Evolutionary conservation across 1,139 yeast species (phyloP).

Genomic region (Tardiomyces depauwii): DNA sequence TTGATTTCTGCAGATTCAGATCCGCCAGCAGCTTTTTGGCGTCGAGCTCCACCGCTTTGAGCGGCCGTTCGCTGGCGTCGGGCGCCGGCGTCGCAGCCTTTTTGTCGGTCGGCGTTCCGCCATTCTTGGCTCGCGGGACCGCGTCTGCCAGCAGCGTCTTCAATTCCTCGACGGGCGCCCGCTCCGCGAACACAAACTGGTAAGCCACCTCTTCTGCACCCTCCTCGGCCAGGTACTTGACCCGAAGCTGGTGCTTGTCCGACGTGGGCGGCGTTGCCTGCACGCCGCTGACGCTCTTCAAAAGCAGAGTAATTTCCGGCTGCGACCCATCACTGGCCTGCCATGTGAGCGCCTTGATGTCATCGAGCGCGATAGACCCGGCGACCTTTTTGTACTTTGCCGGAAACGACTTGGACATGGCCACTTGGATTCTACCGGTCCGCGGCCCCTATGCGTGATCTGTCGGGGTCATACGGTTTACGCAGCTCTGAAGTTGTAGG

Average conservation of each 20-base stretch:
- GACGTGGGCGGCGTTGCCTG: slow-evolving; percentile 67
- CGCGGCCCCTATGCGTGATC: neutral
- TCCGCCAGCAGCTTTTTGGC: slow-evolving; percentile 48
- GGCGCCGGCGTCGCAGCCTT: neutral
- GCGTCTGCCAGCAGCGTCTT: neutral
- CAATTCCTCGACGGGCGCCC: neutral
- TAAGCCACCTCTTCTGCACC: neutral
- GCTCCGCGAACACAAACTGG: neutral
- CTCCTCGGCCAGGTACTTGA: slow-evolving; percentile 18
- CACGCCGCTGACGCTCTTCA: slow-evolving; percentile 18
- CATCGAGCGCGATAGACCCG: slow-evolving; percentile 11
- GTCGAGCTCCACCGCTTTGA: slow-evolving; percentile 22
- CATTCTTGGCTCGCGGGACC: neutral
- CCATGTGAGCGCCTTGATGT: slow-evolving; percentile 1
- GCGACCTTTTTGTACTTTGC: slow-evolving; percentile 19
- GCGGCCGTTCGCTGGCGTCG: neutral
- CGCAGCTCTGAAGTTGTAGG: no score
- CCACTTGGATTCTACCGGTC: neutral
- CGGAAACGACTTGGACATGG: slow-evolving; percentile 9
- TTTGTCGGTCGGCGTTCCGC: neutral
- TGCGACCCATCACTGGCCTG: neutral
- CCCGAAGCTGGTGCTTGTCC: slow-evolving; percentile 57
- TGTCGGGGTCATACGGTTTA: neutral
- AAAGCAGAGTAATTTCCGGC: neutral
- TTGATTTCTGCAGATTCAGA: slow-evolving; percentile 64